A percentile compares a stretch with the other conserved stretches of the same genome.
phyloP scores from a whole-genome alignment of 2,329 filamentous ascomycete genomes.

The Ascochyta fabae region DNA sequence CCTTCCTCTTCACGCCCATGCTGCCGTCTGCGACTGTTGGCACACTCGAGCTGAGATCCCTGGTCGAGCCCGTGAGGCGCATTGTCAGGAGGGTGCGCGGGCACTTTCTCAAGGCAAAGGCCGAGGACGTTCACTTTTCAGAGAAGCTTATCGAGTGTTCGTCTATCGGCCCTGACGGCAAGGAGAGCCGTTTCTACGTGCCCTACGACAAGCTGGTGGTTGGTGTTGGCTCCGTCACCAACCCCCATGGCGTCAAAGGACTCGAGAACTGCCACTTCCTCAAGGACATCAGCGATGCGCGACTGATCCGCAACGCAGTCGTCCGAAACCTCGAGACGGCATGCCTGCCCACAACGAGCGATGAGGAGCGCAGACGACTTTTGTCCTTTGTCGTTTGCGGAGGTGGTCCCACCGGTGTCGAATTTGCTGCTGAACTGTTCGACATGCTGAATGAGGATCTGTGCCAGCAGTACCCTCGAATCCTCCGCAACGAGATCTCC shows the following conservation, averaged over 20 bases:
- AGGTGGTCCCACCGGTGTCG: conserved; percentile 93
- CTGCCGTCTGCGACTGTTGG: conserved; percentile 95
- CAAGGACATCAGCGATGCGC: conserved; percentile 92
- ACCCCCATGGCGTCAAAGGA: conserved; percentile 94
- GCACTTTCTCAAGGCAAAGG: conserved; percentile 87
- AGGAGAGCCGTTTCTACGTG: conserved; percentile 85
- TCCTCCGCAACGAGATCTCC: conserved; percentile 96
- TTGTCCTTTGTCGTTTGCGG: conserved; percentile 96
- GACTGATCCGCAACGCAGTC: conserved; percentile 85
- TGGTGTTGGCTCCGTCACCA: conserved; percentile 89
- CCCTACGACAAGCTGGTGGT: conserved; percentile 97
- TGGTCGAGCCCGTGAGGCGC: conserved; percentile 90
- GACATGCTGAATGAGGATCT: conserved; percentile 97
- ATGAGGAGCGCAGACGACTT: conserved; percentile 84
- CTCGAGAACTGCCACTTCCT: conserved; percentile 93
- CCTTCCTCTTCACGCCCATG: conserved; percentile 99
- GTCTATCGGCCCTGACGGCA: conserved; percentile 72
- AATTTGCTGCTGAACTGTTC: conserved; percentile 95
- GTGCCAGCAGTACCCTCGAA: conserved; percentile 73
- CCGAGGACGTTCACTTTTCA: conserved; percentile 89
- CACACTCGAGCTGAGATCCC: conserved; percentile 85
- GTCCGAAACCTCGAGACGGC: conserved; percentile 89
- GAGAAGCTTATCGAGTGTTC: conserved; percentile 88
- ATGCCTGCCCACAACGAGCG: conserved; percentile 88
- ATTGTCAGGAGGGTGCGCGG: conserved; percentile 80